Evolutionary conservation across 805 yeast species (phyloP), one percentile per base, ranked within the genome.

Genomic region (Candida coleopterorum): DNA sequence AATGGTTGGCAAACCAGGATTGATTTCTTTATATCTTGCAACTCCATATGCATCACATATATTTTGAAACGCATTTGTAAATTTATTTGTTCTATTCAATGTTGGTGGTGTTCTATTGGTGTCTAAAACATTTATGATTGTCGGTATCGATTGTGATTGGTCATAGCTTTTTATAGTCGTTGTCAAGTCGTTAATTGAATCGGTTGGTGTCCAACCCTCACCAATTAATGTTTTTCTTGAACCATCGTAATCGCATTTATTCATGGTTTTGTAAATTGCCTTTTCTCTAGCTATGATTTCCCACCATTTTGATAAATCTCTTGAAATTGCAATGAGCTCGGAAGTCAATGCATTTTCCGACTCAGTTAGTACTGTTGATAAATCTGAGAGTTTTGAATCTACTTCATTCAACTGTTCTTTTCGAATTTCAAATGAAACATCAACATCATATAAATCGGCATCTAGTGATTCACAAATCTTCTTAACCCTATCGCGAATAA

Each of bases 11-110:
- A 93, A 68, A 37, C 95, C 98, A 4, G 98, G 96, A 59, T 93
- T 93, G 20, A 93, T 93, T 61, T 93, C 98, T 49, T 87, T 81
- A 64, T 93, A 93, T 3, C 87, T 76, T 8, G 96, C 93, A 40
- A 87, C 72, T 49, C 97, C 98, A 61, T 93, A 93, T 3, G 97
- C 93, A 59, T 93, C 98, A 54, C 87, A 85, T 66, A 93, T 88
- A 32, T 78, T 70, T 68, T 93, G 99, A 70, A 87, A 93, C 0
- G 96, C 96, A 23, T 71, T 75, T 0, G 97, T 89, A 58, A 93
- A 88, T 63, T 90, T 90, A 64, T 90, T 93, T n/a, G 94, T 85
- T 54, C 84, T 79, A 63, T 88, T 96, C 59, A 70, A 88, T 1
- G 99, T 93, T 34, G 99, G 99, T 2, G 98, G 98, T 5, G 85